Evolutionary conservation across 1,284 basidiomycete genomes (phyloP).

Genomic region (Trichosporon inkin): DNA sequence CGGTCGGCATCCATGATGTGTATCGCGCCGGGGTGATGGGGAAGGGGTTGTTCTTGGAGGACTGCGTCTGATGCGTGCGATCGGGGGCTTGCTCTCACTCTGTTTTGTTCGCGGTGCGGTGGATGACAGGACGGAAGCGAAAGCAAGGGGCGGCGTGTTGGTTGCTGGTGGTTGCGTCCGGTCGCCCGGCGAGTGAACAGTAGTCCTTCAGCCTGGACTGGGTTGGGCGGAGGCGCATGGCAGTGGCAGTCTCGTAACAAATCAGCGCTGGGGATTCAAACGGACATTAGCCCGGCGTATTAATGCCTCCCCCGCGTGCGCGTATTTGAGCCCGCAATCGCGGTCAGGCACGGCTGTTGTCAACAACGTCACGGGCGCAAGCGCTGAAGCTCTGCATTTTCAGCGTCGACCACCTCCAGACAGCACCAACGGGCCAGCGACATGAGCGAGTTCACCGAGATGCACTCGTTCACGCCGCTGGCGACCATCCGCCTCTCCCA

Average conservation of each 20-base stretch:
- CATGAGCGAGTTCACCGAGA: conserved; percentile 11
- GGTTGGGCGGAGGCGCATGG: neutral
- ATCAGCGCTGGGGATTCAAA: neutral
- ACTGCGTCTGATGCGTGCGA: neutral
- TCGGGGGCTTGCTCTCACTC: neutral
- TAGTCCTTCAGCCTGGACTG: neutral
- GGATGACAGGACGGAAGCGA: neutral
- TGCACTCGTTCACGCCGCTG: conserved; percentile 35
- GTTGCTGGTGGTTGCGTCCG: neutral
- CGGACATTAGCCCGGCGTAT: neutral
- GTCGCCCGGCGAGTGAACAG: neutral
- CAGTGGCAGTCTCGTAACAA: conserved; percentile 7
- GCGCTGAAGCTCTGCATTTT: no score
- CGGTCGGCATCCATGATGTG: neutral
- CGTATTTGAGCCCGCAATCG: neutral
- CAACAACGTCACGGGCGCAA: conserved; percentile 5
- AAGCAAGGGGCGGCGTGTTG: neutral
- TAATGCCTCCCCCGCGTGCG: neutral
- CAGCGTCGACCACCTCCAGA: neutral
- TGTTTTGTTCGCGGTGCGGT: neutral
- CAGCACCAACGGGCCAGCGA: neutral
- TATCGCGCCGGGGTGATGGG: neutral
- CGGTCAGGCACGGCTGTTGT: neutral
- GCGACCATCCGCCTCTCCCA: conserved; percentile 27
- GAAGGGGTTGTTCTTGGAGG: neutral